A percentile compares a stretch with the other conserved stretches of the same genome.
Evolutionary conservation across 495 filamentous ascomycete genomes (phyloP).

Genomic region (Tuber indicum): DNA sequence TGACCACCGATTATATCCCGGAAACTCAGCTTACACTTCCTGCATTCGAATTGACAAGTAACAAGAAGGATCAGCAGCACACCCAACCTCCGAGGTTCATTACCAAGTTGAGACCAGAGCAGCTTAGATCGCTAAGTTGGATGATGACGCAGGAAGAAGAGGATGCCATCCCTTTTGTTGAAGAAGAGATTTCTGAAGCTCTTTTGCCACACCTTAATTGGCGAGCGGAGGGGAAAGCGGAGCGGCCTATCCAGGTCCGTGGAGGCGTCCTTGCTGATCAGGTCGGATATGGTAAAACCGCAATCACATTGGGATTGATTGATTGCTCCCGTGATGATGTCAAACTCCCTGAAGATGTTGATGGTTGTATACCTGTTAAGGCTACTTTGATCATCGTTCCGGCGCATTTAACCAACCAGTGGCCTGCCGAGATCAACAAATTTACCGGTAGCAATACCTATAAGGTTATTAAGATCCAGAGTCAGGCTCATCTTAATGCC

Average conservation of each 20-base stretch:
- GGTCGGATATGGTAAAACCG: constrained; percentile 78
- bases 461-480: constrained; percentile 47
- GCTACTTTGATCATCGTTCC: constrained; percentile 70
- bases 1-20: constrained; percentile 49
- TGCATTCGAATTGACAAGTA: constrained; percentile 47
- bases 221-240: constrained; percentile 56
- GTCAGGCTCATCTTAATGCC: constrained; percentile 41
- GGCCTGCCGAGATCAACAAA: constrained; percentile 55
- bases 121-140: constrained; percentile 59
- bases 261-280: constrained; percentile 73
- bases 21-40: constrained; percentile 40
- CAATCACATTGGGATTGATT: constrained; percentile 61
- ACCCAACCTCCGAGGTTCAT: constrained; percentile 46
- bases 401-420: constrained; percentile 58
- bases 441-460: constrained; percentile 51
- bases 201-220: constrained; percentile 54
- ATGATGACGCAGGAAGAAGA: constrained; percentile 57
- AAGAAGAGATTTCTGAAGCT: constrained; percentile 66
- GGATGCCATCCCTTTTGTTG: constrained; percentile 48
- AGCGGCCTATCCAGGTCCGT: constrained; percentile 47
- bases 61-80: constrained; percentile 44
- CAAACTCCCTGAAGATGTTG: constrained; percentile 24
- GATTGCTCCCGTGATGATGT: constrained; percentile 44
- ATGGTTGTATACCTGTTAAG: constrained; percentile 49
- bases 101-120: constrained; percentile 49